Evolutionary conservation across 2,329 filamentous ascomycete genomes (phyloP), one percentile per base, ranked within the genome.

Genomic region (Paecilomyces niveus): DNA sequence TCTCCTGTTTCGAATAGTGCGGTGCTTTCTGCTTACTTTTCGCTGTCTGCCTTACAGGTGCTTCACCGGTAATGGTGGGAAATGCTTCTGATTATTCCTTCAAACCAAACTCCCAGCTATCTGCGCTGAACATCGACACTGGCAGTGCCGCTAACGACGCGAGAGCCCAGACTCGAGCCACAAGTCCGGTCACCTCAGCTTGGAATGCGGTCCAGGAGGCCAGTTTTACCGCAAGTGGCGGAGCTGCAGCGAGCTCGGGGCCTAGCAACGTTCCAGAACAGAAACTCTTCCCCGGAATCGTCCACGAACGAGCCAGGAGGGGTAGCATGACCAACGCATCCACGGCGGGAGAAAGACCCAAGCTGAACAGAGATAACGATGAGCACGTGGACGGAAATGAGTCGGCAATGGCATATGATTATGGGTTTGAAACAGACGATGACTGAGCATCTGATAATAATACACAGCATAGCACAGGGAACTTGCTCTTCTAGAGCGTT

Each of bases 271-370:
- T 69, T 9, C 67, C 67, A 18, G 74, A 76, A 54, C 73, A 74
- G 53, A 72, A 70, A 53, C 76, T 76, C 18, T 77, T 78, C 59
- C 76, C 75, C 1, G 76, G 76, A 15, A 70, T 77, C 50, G 69
- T 77, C 52, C 75, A 78, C 61, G 73, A 73, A 55, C 69, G 71
- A 39, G 66, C 65, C 55, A 68, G 70, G 58, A 68, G 69, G 45
- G 63, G 63, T 54, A 72, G 62, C 60, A 64, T 63, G 22, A 50
- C 49, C 32, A 31, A 18, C 11, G 21, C 50, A 24, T 24, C 50
- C 24, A 22, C 53, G 31, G 26, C 22, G n/a, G 53, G 29, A 8
- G 53, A 54, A 22, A 35, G 29, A 9, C 24, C 24, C 15, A 54
- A 32, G 10, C 53, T 45, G 5, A 45, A 18, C 13, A 35, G 18